A percentile compares a stretch with the other conserved stretches of the same genome.
Conservation (phyloP, 2,329 filamentous ascomycete species). For the Aspergillus oerlinghausenensis region DNA sequence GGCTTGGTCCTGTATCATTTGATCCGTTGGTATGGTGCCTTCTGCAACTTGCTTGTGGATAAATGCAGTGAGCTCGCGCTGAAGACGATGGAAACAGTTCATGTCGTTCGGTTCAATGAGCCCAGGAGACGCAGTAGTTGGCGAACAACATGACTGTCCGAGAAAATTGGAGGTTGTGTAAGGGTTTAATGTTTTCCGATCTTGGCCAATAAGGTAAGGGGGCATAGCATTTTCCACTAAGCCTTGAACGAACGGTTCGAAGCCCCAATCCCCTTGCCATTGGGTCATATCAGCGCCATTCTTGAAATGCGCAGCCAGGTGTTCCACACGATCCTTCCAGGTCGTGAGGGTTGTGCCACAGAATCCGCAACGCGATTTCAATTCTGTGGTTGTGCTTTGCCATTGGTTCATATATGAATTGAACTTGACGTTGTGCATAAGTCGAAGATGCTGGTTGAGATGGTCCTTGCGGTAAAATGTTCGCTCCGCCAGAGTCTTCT, state of each 20-base stretch:
- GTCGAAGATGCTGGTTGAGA: slow-evolving; percentile 55
- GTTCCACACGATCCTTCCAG: slow-evolving; percentile 39
- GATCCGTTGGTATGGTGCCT: slow-evolving; percentile 35
- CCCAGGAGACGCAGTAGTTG: slow-evolving; percentile 1
- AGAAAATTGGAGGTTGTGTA: slow-evolving; percentile 23
- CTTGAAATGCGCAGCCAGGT: slow-evolving; percentile 39
- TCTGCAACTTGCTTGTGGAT: slow-evolving; percentile 30
- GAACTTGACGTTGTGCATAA: slow-evolving; percentile 57
- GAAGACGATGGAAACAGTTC: slow-evolving; percentile 41
- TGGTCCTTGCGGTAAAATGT: slow-evolving; percentile 62
- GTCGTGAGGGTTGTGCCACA: slow-evolving; percentile 37
- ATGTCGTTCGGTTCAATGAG: slow-evolving; percentile 30
- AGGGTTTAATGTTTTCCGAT: slow-evolving; percentile 30
- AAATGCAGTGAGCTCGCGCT: slow-evolving; percentile 37
- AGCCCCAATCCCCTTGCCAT: slow-evolving; percentile 39
- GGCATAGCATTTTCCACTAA: slow-evolving; percentile 38
- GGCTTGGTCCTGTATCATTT: slow-evolving; percentile 33
- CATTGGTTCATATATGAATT: slow-evolving; percentile 53
- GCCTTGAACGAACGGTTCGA: slow-evolving; percentile 32
- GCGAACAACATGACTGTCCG: slow-evolving; percentile 3
- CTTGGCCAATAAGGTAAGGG: slow-evolving; percentile 34
- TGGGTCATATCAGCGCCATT: slow-evolving; percentile 34
- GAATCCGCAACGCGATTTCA: slow-evolving; percentile 48
- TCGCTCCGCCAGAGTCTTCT: slow-evolving; percentile 56
- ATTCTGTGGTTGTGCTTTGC: slow-evolving; percentile 52